Evolutionary conservation across 2,329 filamentous ascomycete genomes (phyloP), one percentile per base, ranked within the genome.

Genomic region (Fusarium citri): DNA sequence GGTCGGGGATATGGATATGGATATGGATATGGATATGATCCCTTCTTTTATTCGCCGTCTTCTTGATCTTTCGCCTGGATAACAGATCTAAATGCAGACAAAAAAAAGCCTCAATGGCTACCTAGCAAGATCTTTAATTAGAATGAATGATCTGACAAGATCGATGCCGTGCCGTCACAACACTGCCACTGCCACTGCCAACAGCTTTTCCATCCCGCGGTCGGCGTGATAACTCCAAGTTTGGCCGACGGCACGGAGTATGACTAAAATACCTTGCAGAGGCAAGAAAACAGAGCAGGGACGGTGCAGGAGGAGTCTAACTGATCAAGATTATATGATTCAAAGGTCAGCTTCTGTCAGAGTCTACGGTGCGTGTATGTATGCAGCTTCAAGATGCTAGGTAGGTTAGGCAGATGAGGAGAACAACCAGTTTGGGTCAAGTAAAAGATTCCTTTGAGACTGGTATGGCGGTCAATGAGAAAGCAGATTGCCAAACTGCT

Each of bases 221-320:
- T 51, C 49, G 49, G 49, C 49, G 34, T 51, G 49, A 51, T 51
- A 51, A 51, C 49, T 41, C 47, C 49, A 51, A 51, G 49, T 51
- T 51, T 51, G 49, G 49, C 49, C 49, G 49, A 51, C 49, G 49
- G 49, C 49, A 51, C 34, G 34, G 49, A 51, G 34, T 51, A 51
- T 42, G 49, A 51, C 49, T 22, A 51, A 42, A 23, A 26, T 41
- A 15, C 31, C 30, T 26, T 42, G 49, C n/a, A 59, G 40, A 47
- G n/a, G n/a, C n/a, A 18, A 56, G 25, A 28, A 37, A n/a, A 11
- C 15, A 37, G 40, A 49, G 43, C 43, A 51, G 34, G 49, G 34
- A 51, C 41, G 25, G 23, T 18, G 37, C 49, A 51, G 49, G 49
- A 26, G 10, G 10, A 26, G 12, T 11, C 34, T 18, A 20, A n/a